A percentile compares a stretch with the other conserved stretches of the same genome.
Evolutionary conservation across 495 filamentous ascomycete species (phyloP).

Genomic region (Aspergillus campestris): DNA sequence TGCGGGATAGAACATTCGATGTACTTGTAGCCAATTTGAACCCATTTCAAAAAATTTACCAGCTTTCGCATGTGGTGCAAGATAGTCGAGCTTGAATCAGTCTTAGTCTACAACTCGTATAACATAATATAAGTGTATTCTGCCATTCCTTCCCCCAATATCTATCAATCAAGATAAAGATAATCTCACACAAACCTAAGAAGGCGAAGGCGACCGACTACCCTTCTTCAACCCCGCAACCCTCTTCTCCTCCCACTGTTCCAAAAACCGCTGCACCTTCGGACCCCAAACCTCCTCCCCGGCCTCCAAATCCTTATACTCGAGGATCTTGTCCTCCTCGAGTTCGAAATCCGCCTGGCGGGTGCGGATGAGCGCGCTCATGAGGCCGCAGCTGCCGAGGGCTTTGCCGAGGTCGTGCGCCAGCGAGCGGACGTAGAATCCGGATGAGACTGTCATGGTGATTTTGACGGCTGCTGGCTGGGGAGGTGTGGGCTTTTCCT

Average conservation of each 20-base stretch:
- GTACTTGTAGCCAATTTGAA: no score
- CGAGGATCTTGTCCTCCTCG: conserved; percentile 56
- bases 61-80: no score
- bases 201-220: neutral
- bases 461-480: conserved; percentile 66
- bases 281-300: conserved; percentile 80
- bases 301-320: conserved; percentile 70
- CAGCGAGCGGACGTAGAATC: conserved; percentile 93
- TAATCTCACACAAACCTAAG: neutral
- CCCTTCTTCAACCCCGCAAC: conserved; percentile 7
- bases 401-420: conserved; percentile 86
- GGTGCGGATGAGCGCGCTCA: conserved; percentile 75
- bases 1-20: no score
- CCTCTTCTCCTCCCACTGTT: conserved; percentile 47
- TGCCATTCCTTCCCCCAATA: neutral
- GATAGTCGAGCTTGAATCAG: no score
- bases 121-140: no score
- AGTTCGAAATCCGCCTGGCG: conserved; percentile 75
- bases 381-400: conserved; percentile 70
- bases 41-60: no score
- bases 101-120: no score
- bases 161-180: neutral
- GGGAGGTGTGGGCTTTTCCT: conserved; percentile 8
- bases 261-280: conserved; percentile 56
- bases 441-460: conserved; percentile 86